A percentile compares a stretch with the other conserved stretches of the same genome.
phyloP scores from a whole-genome alignment of 305 asterid species.

The Rubia balearica region DNA sequence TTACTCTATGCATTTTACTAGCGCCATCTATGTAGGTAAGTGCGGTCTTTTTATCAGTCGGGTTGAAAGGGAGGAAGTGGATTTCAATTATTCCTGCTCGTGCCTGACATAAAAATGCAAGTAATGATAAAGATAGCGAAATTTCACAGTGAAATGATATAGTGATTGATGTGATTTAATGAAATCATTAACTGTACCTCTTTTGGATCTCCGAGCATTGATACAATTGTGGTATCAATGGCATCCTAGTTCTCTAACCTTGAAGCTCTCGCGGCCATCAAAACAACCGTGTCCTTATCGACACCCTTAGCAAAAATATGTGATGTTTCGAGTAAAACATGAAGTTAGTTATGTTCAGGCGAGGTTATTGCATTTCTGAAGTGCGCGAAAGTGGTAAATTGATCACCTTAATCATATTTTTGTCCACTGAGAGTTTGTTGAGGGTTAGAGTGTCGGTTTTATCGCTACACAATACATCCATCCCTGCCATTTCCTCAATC shows the following conservation, averaged over 20 bases:
- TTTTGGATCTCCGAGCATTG: conserved; percentile 80
- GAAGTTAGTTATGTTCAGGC: background rate
- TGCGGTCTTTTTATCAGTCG: conserved; percentile 80
- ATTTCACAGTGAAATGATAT: too few relatives aligned
- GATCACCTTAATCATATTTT: conserved; percentile 46
- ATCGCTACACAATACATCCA: conserved; percentile 69
- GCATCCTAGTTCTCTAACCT: conserved; percentile 82
- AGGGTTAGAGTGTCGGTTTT: conserved; percentile 68
- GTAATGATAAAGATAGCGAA: too few relatives aligned
- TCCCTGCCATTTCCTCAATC: conserved; percentile 75
- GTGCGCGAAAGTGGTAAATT: background rate
- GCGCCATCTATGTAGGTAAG: conserved; percentile 63
- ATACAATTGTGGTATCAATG: conserved; percentile 79
- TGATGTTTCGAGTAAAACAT: background rate
- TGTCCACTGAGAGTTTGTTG: conserved; percentile 65
- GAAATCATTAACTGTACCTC: conserved; percentile 34
- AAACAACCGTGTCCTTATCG: conserved; percentile 54
- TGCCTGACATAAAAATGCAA: conserved; percentile 34
- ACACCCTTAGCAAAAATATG: conserved; percentile 52
- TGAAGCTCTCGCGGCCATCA: conserved; percentile 76
- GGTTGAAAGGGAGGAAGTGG: conserved; percentile 84
- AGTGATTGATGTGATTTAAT: too few relatives aligned
- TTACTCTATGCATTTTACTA: conserved; percentile 72
- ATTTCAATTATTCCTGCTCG: conserved; percentile 72
- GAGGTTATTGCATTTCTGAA: background rate